A percentile compares a stretch with the other conserved stretches of the same genome.
Evolutionary conservation across 108 stramenopile species (phyloP).

Genomic region (Hondaea fermentalgiana): DNA sequence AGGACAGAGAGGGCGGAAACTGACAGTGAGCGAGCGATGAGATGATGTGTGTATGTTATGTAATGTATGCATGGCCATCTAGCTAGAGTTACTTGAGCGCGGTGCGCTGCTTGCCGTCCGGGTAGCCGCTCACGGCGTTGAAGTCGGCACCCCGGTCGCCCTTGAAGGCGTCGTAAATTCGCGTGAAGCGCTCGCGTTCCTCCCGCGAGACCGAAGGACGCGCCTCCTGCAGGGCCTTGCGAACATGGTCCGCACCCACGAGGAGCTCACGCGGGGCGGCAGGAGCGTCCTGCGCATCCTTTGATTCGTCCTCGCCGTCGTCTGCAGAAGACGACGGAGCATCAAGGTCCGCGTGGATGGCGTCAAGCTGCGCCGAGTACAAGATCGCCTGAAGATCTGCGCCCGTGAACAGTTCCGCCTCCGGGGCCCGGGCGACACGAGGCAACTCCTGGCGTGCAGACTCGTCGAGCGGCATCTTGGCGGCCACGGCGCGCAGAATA

Average conservation of each 20-base stretch:
- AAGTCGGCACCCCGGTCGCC: conserved; percentile 8
- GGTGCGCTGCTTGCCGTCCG: background rate
- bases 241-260: background rate
- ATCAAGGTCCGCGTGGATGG: background rate
- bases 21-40: no score
- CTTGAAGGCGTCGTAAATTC: background rate
- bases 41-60: no score
- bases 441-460: background rate
- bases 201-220: background rate
- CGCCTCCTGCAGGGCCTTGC: background rate
- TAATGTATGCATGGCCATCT: no score
- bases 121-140: background rate
- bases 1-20: no score
- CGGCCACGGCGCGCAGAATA: conserved; percentile 66
- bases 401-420: conserved; percentile 5
- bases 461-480: conserved; percentile 45
- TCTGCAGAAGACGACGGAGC: background rate
- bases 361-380: conserved; percentile 1
- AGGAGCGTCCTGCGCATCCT: background rate
- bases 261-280: background rate
- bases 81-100: background rate
- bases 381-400: conserved; percentile 24
- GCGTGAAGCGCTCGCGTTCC: conserved; percentile 6
- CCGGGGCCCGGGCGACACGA: background rate
- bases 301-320: background rate